Base-by-base conservation (phyloP, 495 filamentous ascomycete species). In the Xylaria grammica region DNA sequence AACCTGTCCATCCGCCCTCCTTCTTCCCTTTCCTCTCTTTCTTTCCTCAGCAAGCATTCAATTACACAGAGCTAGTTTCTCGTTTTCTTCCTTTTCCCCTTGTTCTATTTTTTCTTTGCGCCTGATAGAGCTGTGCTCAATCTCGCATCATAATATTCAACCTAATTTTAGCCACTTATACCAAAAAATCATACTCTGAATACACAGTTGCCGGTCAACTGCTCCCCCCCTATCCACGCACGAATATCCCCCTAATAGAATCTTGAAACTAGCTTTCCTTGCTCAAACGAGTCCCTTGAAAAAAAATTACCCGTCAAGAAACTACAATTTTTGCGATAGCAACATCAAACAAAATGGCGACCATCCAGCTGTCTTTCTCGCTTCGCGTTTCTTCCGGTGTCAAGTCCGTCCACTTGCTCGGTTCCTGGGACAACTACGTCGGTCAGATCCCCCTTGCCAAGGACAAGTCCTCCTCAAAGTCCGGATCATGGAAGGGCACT, bases 391-490 rank as follows among this genome's bases (percentile, higher is more conserved):
- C 94, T 75, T 85, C 91, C 80, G 92, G 93, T 81, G 92, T 94
- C 86, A 97, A 97, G 88, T 94, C 93, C 79, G 95, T 96, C 79
- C 95, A 98, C 77, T 85, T 99, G 65, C 88, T 97, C 74, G 95
- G 95, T 74, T 97, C 95, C 65, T 99, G 95, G 95, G 96, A 99
- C 84, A 91, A 91, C 84, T 99, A 99, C 86, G 79, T 81, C 63
- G 92, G 93, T 67, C 94, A 97, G 77, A 89, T 96, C 73, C 93
- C 93, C 60, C 88, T 97, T 70, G 91, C 92, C 75, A 91, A 91
- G 80, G 92, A 97, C 77, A 87, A 86, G 83, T 76, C 79, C 67
- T 84, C 89, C 62, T 87, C 84, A 79, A 96, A 92, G 85, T 84
- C 85, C 66, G 94, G 91, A 72, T 87, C 89, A 60, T 97, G 96